phyloP scores from a whole-genome alignment of 768 basidiomycete species.

The Suillus spraguei region DNA sequence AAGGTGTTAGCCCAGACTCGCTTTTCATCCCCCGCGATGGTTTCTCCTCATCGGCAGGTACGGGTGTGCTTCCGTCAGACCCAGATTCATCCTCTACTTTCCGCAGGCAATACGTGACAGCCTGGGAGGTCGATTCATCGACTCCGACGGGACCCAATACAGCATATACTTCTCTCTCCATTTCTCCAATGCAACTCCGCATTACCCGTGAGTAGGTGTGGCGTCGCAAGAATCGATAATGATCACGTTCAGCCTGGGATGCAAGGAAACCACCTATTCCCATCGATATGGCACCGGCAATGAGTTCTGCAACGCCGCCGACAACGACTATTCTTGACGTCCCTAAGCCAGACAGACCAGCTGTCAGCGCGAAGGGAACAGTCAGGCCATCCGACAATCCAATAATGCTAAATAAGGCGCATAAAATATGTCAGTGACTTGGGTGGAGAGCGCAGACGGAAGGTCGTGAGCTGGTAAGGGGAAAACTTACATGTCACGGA shows the following conservation, averaged over 20 bases:
- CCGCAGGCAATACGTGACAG: constrained; percentile 76
- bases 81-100: constrained; percentile 58
- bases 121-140: constrained; percentile 75
- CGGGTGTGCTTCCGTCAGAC: constrained; percentile 17
- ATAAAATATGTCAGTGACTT: constrained; percentile 10
- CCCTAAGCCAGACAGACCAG: constrained; percentile 87
- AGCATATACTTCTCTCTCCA: constrained; percentile 92
- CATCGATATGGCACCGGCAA: constrained; percentile 97
- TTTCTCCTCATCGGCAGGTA: constrained; percentile 53
- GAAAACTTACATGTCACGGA: constrained; percentile 76
- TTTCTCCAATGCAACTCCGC: constrained; percentile 90
- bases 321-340: constrained; percentile 90
- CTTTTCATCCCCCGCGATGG: constrained; percentile 65
- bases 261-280: constrained; percentile 99
- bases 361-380: constrained; percentile 89
- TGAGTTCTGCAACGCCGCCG: constrained; percentile 94
- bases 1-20: constrained; percentile 87
- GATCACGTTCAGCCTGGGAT: constrained; percentile 94
- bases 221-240: constrained; percentile 79
- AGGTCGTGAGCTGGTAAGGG: neutral
- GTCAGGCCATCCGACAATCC: constrained; percentile 91
- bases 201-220: constrained; percentile 81
- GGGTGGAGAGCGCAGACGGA: constrained; percentile 2
- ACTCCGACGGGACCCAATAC: constrained; percentile 90
- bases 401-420: constrained; percentile 58